Conservation (phyloP, 2,329 filamentous ascomycete genomes). For the Pseudocercospora musae region DNA sequence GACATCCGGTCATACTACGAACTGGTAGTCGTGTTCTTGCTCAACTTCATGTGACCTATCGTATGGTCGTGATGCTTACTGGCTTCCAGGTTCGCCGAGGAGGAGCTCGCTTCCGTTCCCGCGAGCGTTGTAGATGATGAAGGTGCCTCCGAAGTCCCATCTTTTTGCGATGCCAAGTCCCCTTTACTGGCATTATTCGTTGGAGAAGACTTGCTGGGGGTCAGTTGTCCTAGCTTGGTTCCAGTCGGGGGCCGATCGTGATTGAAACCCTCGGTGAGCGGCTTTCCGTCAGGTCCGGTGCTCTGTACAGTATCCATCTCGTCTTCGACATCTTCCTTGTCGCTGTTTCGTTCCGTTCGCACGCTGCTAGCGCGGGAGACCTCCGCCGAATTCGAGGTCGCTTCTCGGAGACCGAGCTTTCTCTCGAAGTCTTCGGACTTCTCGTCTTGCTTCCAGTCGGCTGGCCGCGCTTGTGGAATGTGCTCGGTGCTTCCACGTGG, state of each 20-base stretch:
- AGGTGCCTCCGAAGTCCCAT: constrained; percentile 26
- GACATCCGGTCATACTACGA: constrained; percentile 7
- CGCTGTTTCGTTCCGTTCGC: constrained; percentile 13
- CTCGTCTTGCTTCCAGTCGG: constrained; percentile 65
- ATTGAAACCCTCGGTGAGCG: constrained; percentile 1
- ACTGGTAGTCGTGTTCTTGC: constrained; percentile 14
- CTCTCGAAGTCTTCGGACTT: constrained; percentile 46
- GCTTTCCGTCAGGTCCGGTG: constrained; percentile 17
- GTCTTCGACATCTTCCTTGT: constrained; percentile 26
- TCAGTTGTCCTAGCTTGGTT: neutral
- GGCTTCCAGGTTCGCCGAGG: constrained; percentile 42
- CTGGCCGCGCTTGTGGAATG: constrained; percentile 65
- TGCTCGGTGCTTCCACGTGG: constrained; percentile 61
- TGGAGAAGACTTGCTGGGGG: neutral
- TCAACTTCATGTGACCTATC: constrained; percentile 13
- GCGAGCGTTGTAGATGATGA: constrained; percentile 25
- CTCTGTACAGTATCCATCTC: constrained; percentile 28
- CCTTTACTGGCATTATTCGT: constrained; percentile 10
- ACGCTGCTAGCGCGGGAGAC: constrained; percentile 73
- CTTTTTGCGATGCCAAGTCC: constrained; percentile 24
- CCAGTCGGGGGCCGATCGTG: neutral
- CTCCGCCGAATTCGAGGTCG: constrained; percentile 62
- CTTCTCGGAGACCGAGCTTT: constrained; percentile 64
- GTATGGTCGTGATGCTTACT: constrained; percentile 23
- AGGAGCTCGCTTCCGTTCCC: constrained; percentile 27